phyloP scores from a whole-genome alignment of 2,329 filamentous ascomycete species.

The Pestalotiopsis sp. region DNA sequence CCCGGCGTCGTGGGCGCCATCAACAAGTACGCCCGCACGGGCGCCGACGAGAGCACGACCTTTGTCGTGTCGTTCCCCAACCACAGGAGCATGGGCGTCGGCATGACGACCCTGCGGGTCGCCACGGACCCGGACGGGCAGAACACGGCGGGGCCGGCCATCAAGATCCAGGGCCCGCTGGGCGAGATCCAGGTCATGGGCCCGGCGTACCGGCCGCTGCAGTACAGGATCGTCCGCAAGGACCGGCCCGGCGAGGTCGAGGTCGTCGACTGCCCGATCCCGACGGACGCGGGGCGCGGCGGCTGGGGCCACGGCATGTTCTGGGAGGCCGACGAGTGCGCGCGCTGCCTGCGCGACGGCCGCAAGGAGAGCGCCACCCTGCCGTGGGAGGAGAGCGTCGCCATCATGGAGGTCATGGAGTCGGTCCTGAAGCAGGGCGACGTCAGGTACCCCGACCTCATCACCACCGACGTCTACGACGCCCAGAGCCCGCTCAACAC shows the following conservation, averaged over 20 bases:
- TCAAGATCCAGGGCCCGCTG: slow-evolving; percentile 78
- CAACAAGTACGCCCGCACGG: slow-evolving; percentile 69
- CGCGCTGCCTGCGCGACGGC: slow-evolving; percentile 74
- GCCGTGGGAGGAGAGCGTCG: slow-evolving; percentile 75
- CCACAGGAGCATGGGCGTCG: slow-evolving; percentile 71
- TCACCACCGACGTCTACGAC: slow-evolving; percentile 61
- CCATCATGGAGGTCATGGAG: slow-evolving; percentile 79
- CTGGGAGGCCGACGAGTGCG: slow-evolving; percentile 83
- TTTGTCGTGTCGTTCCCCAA: slow-evolving; percentile 76
- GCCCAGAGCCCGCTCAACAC: slow-evolving; percentile 63
- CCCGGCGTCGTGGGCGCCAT: slow-evolving; percentile 72
- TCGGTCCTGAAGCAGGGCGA: slow-evolving; percentile 55
- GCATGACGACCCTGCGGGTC: slow-evolving; percentile 66
- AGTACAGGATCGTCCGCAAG: slow-evolving; percentile 64
- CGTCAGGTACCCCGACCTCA: slow-evolving; percentile 56
- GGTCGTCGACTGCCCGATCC: slow-evolving; percentile 56
- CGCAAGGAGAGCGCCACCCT: slow-evolving; percentile 73
- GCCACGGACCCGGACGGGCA: slow-evolving; percentile 63
- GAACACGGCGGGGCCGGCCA: slow-evolving; percentile 63
- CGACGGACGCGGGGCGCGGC: slow-evolving; percentile 48
- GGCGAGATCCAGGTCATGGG: slow-evolving; percentile 83
- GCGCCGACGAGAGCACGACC: slow-evolving; percentile 77
- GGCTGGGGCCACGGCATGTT: slow-evolving; percentile 80
- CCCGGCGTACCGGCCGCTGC: slow-evolving; percentile 69
- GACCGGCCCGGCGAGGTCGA: slow-evolving; percentile 50